Evolutionary conservation across 371 early-diverging fungal genomes (phyloP).

Genomic region (Umbelopsis sp.): DNA sequence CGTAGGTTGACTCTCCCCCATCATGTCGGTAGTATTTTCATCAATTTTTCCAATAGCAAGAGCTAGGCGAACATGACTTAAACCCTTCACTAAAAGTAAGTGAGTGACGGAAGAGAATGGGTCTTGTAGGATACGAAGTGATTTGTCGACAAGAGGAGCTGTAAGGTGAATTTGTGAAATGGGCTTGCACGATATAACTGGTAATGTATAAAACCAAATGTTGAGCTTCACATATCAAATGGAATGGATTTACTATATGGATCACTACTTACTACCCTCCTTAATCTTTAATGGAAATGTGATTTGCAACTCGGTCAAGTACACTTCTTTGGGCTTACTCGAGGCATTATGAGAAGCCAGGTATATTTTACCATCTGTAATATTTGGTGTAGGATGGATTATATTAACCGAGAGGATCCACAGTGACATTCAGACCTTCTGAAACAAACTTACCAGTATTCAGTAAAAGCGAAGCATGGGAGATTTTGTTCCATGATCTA

Average conservation of each 20-base stretch:
- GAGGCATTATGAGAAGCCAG: constrained; percentile 43
- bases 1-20: constrained; percentile 9
- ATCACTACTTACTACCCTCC: constrained; percentile 22
- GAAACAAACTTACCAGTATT: constrained; percentile 24
- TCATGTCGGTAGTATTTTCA: constrained; percentile 11
- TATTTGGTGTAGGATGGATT: not conserved
- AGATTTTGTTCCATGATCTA: constrained; percentile 46
- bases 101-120: constrained; percentile 24
- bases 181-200: constrained; percentile 23
- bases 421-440: not conserved
- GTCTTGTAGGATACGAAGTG: constrained; percentile 11
- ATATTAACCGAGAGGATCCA: not conserved
- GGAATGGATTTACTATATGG: too few relatives aligned
- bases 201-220: not conserved
- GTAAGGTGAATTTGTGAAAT: constrained; percentile 26
- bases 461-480: constrained; percentile 43
- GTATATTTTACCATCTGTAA: constrained; percentile 32
- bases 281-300: constrained; percentile 33
- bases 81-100: constrained; percentile 16
- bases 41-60: constrained; percentile 23
- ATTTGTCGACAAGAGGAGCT: constrained; percentile 1
- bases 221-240: too few relatives aligned
- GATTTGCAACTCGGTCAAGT: constrained; percentile 36
- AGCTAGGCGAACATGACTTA: constrained; percentile 14
- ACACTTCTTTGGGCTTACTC: constrained; percentile 31